phyloP scores from a whole-genome alignment of 345 rosid genomes.

The Acer yangbiense region DNA sequence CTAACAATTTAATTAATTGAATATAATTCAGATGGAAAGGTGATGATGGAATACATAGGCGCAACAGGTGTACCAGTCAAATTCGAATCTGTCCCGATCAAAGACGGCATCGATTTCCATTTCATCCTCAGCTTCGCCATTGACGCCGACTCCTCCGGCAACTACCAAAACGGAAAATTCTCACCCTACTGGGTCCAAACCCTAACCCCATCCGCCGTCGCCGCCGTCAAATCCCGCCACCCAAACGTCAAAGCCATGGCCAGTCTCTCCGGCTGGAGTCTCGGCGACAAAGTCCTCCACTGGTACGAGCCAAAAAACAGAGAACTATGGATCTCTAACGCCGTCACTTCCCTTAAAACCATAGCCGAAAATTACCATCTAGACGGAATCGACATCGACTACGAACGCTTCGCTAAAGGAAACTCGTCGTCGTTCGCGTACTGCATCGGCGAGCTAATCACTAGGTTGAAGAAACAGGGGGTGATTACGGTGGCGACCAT shows the following conservation, averaged over 20 bases:
- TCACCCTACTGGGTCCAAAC: conserved; percentile 46
- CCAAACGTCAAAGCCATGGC: conserved; percentile 49
- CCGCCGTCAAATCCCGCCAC: conserved; percentile 33
- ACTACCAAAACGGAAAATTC: conserved; percentile 44
- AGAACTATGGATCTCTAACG: conserved; percentile 48
- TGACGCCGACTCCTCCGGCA: conserved; percentile 44
- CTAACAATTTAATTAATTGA: no score
- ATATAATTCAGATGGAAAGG: conserved; percentile 40
- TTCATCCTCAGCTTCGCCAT: conserved; percentile 58
- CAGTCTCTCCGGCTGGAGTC: conserved; percentile 61
- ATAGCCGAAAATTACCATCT: conserved; percentile 41
- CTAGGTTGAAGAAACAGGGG: conserved; percentile 37
- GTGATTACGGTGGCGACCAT: conserved; percentile 45
- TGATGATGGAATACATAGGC: conserved; percentile 73
- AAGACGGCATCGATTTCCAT: conserved; percentile 44
- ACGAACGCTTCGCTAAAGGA: conserved; percentile 38
- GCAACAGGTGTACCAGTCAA: conserved; percentile 41
- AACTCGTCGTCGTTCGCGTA: conserved; percentile 32
- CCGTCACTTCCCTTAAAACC: conserved; percentile 42
- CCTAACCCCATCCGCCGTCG: conserved; percentile 34
- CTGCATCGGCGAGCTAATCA: conserved; percentile 57
- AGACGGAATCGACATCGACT: conserved; percentile 61
- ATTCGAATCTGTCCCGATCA: conserved; percentile 42
- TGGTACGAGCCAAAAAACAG: conserved; percentile 47
- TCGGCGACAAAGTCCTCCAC: conserved; percentile 36